Percentiles rank a stretch among this genome's conserved stretches.
Evolutionary conservation across 2,329 filamentous ascomycete species (phyloP).

Genomic region (Calycina marina): DNA sequence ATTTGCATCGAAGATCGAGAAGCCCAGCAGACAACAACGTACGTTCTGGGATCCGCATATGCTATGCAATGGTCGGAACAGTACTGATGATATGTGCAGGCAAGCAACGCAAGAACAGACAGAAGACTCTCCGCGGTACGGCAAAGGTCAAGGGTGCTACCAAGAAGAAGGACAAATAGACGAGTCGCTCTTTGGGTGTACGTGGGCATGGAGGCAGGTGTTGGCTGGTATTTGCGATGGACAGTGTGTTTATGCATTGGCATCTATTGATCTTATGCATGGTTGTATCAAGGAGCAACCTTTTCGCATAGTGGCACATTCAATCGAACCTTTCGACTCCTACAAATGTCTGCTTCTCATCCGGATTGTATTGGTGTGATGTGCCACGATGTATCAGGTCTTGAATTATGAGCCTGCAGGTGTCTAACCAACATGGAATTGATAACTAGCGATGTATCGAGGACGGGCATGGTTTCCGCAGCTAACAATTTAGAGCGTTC

Average conservation of each 20-base stretch:
- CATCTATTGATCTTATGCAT: not conserved
- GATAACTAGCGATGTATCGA: too few relatives aligned
- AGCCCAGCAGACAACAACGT: constrained; percentile 97
- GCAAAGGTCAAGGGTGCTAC: constrained; percentile 95
- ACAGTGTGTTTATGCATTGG: constrained; percentile 6
- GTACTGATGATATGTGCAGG: constrained; percentile 34
- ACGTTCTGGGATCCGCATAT: constrained; percentile 37
- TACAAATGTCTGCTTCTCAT: constrained; percentile 15
- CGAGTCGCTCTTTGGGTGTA: constrained; percentile 21
- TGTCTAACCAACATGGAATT: too few relatives aligned
- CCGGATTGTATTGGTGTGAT: too few relatives aligned
- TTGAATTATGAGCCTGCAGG: too few relatives aligned
- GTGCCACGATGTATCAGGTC: too few relatives aligned
- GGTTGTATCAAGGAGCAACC: not conserved
- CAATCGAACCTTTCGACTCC: not conserved
- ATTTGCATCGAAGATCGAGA: constrained; percentile 87
- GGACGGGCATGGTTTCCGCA: too few relatives aligned
- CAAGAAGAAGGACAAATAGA: constrained; percentile 89
- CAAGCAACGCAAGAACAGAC: constrained; percentile 99
- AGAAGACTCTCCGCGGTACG: constrained; percentile 95
- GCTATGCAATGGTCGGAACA: not conserved
- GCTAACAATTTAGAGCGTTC: too few relatives aligned
- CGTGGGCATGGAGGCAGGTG: constrained; percentile 17
- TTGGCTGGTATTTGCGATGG: constrained; percentile 18
- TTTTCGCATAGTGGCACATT: not conserved